A percentile compares a stretch with the other conserved stretches of the same genome.
These are phyloP conservation scores for Ajuga chamaepitys DNA, from an alignment of 257 asterid genomes.

Conservation along the genomic window DNA sequence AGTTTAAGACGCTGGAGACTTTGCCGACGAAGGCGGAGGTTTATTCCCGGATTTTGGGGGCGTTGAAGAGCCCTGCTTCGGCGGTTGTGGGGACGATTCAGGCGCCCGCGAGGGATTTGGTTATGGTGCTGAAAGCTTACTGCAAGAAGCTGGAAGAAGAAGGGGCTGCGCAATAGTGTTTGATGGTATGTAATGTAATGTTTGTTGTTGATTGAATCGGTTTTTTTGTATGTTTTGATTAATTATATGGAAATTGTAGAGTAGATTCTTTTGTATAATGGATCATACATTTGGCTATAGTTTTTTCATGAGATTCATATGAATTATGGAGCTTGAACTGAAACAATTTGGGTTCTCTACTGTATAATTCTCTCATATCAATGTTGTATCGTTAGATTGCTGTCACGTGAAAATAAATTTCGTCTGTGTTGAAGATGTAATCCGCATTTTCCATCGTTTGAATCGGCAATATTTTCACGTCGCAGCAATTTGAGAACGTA, in stretches of 20 bases:
- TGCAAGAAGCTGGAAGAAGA: constrained; percentile 82
- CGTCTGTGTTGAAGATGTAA: too few species aligned
- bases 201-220: neutral
- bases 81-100: constrained; percentile 89
- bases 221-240: neutral
- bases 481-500: too few species aligned
- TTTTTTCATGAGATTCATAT: neutral
- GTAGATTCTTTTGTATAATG: constrained; percentile 16
- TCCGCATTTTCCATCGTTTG: too few species aligned
- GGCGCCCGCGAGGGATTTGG: constrained; percentile 86
- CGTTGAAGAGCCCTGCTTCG: constrained; percentile 79
- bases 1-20: constrained; percentile 65
- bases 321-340: neutral
- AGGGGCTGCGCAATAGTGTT: constrained; percentile 30
- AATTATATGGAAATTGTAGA: constrained; percentile 15
- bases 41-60: constrained; percentile 65
- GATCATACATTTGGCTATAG: constrained; percentile 8
- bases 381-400: too few species aligned
- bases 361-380: too few species aligned
- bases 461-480: too few species aligned
- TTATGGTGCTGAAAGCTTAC: constrained; percentile 64
- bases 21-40: constrained; percentile 77
- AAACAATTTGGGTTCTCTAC: too few species aligned
- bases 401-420: too few species aligned
- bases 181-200: constrained; percentile 19